Conservation (phyloP, 345 rosid genomes). For the Populus tremula region DNA sequence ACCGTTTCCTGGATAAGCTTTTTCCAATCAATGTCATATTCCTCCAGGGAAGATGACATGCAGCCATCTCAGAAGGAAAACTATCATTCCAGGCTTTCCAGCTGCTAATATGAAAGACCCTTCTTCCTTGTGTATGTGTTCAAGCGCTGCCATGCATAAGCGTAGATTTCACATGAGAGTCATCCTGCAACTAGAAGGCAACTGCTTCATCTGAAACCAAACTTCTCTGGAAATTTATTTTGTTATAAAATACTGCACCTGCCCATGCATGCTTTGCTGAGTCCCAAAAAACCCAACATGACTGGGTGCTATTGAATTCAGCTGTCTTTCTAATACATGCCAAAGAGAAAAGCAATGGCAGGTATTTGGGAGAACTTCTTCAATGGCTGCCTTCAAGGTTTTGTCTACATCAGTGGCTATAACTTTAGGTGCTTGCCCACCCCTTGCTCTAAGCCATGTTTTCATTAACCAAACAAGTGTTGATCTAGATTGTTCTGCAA, state of each 20-base stretch:
- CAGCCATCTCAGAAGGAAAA: neutral
- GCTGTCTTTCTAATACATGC: conserved; percentile 33
- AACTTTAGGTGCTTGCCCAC: conserved; percentile 27
- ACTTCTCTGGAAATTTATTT: neutral
- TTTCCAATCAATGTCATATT: neutral
- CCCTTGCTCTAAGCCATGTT: conserved; percentile 35
- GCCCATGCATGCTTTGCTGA: conserved; percentile 53
- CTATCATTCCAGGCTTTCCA: neutral
- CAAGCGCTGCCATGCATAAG: conserved; percentile 55
- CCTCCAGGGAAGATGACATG: neutral
- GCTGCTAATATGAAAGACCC: neutral
- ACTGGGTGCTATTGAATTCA: conserved; percentile 40
- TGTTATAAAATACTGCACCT: conserved; percentile 36
- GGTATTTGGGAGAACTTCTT: conserved; percentile 21
- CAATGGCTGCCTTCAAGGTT: conserved; percentile 25
- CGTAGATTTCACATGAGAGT: conserved; percentile 54
- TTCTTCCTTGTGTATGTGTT: conserved; percentile 38
- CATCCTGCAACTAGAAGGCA: conserved; percentile 39
- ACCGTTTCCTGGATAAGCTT: neutral
- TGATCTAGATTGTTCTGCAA: conserved; percentile 20
- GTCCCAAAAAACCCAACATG: conserved; percentile 48
- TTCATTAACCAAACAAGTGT: conserved; percentile 24
- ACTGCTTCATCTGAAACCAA: conserved; percentile 3
- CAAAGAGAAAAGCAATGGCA: conserved; percentile 29
- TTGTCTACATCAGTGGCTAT: conserved; percentile 22